Percentiles rank a stretch among this genome's conserved stretches.
phyloP scores from a whole-genome alignment of 129 eudicot species.

The Oenanthe sinensis region DNA sequence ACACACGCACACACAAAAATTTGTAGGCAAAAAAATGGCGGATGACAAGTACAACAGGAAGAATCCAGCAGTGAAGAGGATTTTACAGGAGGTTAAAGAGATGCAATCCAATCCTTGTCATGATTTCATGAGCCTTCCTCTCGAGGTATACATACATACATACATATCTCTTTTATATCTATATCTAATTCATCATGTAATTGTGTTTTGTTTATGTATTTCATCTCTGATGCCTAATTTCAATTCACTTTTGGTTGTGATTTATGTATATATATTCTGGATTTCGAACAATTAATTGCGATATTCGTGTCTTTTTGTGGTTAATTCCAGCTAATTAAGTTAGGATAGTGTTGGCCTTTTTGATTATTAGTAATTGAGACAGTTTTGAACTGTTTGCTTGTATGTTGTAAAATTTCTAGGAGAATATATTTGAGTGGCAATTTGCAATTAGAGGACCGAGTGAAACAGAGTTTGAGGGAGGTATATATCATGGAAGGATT shows the following conservation, averaged over 20 bases:
- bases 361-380: neutral
- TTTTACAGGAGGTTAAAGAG: conserved; percentile 90
- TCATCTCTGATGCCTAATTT: neutral
- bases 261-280: too few species aligned
- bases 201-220: neutral
- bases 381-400: neutral
- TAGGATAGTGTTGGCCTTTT: neutral
- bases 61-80: conserved; percentile 91
- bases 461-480: conserved; percentile 94
- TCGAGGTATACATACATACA: conserved; percentile 45
- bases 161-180: neutral
- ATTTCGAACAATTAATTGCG: neutral
- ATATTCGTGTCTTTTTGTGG: neutral
- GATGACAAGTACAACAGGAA: conserved; percentile 72
- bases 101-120: conserved; percentile 96
- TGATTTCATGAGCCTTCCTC: conserved; percentile 95
- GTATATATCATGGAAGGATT: conserved; percentile 94
- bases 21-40: conserved; percentile 11
- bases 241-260: neutral
- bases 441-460: conserved; percentile 92
- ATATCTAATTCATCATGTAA: neutral
- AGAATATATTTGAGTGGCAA: conserved; percentile 98
- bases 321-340: too few species aligned
- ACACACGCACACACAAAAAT: neutral
- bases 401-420: conserved; percentile 30